Evolutionary conservation across 371 early-diverging fungal genomes (phyloP).

Genomic region (Mortierella polycephala): DNA sequence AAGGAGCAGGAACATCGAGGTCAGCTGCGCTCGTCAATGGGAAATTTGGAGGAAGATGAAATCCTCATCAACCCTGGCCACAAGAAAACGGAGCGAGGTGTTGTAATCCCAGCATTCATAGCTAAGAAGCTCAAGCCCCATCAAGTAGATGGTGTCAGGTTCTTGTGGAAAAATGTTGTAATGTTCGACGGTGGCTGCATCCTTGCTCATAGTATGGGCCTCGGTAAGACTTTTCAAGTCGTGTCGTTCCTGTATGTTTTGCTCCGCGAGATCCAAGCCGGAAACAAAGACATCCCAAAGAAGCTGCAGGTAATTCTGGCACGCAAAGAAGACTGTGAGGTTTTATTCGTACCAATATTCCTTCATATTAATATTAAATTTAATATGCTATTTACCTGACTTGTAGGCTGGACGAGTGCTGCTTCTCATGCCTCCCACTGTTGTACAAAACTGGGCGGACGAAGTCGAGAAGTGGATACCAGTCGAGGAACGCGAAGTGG

Average conservation of each 20-base stretch:
- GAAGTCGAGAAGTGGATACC: slow-evolving; percentile 80
- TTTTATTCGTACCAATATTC: too few relatives aligned
- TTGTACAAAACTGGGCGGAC: slow-evolving; percentile 80
- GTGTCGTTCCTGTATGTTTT: slow-evolving; percentile 79
- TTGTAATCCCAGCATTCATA: slow-evolving; percentile 64
- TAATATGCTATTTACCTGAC: neutral
- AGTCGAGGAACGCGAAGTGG: slow-evolving; percentile 22
- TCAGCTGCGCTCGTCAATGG: neutral
- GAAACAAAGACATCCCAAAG: slow-evolving; percentile 57
- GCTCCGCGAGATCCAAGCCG: slow-evolving; percentile 57
- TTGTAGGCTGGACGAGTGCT: slow-evolving; percentile 71
- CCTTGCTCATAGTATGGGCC: slow-evolving; percentile 92
- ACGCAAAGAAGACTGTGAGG: neutral
- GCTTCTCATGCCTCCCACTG: slow-evolving; percentile 82
- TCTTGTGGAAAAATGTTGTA: slow-evolving; percentile 83
- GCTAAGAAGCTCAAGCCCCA: slow-evolving; percentile 67
- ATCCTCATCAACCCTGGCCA: slow-evolving; percentile 65
- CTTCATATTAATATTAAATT: too few relatives aligned
- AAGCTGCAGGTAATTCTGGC: slow-evolving; percentile 54
- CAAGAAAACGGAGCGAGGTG: slow-evolving; percentile 58
- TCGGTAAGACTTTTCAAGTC: slow-evolving; percentile 89
- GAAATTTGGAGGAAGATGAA: slow-evolving; percentile 12
- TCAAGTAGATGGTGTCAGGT: slow-evolving; percentile 81
- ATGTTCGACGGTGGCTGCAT: slow-evolving; percentile 80
- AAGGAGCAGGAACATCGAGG: slow-evolving; percentile 31